phyloP scores from a whole-genome alignment of 2,329 filamentous ascomycete species.

The Fusarium tuaranense region DNA sequence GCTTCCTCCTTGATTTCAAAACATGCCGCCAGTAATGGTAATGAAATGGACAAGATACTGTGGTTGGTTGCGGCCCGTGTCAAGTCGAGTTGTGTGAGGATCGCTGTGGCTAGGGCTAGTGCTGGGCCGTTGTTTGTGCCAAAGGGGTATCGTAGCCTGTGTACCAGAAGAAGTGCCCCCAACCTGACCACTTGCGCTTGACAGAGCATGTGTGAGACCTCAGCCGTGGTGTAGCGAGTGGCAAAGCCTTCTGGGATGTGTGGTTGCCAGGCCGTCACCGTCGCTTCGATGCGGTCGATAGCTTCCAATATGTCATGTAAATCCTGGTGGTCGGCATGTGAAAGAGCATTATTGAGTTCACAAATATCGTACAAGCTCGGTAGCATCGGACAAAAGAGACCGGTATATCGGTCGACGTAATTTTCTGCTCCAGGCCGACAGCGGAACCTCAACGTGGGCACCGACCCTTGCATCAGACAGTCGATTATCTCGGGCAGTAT shows the following conservation, averaged over 20 bases:
- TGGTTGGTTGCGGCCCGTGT: constrained; percentile 17
- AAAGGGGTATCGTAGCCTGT: constrained; percentile 40
- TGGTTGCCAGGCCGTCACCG: constrained; percentile 38
- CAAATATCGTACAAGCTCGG: constrained; percentile 43
- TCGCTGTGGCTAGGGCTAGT: constrained; percentile 31
- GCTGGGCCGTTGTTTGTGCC: constrained; percentile 33
- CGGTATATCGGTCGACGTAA: constrained; percentile 43
- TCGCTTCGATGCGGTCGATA: constrained; percentile 23
- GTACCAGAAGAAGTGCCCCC: constrained; percentile 39
- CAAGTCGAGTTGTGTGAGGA: constrained; percentile 41
- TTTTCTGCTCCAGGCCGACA: background rate
- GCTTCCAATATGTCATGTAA: background rate
- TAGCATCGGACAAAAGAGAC: constrained; percentile 39
- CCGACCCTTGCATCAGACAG: constrained; percentile 36
- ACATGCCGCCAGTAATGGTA: constrained; percentile 35
- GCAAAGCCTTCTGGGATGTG: constrained; percentile 35
- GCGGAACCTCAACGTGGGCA: constrained; percentile 38
- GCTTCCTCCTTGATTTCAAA: constrained; percentile 34
- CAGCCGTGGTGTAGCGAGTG: constrained; percentile 27
- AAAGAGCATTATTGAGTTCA: constrained; percentile 33
- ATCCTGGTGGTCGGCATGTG: constrained; percentile 1
- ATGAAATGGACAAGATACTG: background rate
- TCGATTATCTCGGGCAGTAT: constrained; percentile 40
- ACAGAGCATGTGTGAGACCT: constrained; percentile 46
- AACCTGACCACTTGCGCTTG: constrained; percentile 42